Percentiles rank a stretch among this genome's conserved stretches.
These are phyloP conservation scores for Gnomoniopsis smithogilvyi DNA, from an alignment of 2,329 filamentous ascomycete species.

Conservation along the genomic window DNA sequence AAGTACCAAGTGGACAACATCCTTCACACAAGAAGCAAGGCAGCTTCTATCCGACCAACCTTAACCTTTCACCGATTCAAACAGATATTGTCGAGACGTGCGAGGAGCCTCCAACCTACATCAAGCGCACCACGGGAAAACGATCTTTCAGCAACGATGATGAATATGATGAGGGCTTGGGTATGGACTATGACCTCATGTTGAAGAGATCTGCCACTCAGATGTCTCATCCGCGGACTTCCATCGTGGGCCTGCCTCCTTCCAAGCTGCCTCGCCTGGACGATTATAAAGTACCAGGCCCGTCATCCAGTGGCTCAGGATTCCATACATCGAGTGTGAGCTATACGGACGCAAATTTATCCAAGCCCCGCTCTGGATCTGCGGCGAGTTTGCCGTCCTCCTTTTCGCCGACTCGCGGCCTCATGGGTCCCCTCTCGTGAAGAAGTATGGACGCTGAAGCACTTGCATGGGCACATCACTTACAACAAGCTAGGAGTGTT, in stretches of 20 bases:
- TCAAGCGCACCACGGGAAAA: neutral
- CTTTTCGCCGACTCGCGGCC: too few relatives aligned
- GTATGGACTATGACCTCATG: conserved; percentile 1
- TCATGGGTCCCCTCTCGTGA: too few relatives aligned
- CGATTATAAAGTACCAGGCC: neutral
- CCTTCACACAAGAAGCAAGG: neutral
- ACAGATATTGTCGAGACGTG: neutral
- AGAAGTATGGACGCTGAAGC: too few relatives aligned
- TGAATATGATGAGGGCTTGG: neutral
- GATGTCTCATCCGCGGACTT: neutral
- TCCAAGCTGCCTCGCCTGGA: neutral
- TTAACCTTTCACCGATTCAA: too few relatives aligned
- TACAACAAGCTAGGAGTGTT: too few relatives aligned
- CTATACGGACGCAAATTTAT: too few relatives aligned
- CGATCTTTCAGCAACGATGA: neutral
- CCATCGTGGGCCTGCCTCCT: neutral
- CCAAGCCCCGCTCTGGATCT: too few relatives aligned
- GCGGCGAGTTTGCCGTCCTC: too few relatives aligned
- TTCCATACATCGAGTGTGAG: too few relatives aligned
- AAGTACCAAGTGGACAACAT: neutral
- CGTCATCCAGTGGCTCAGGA: neutral
- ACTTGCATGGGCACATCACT: too few relatives aligned
- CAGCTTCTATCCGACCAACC: neutral
- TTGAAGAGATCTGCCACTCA: neutral
- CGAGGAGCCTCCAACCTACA: neutral